These are phyloP conservation scores for Hippophae gyantsensis DNA, from an alignment of 306 rosid genomes.

Conservation along the genomic window DNA sequence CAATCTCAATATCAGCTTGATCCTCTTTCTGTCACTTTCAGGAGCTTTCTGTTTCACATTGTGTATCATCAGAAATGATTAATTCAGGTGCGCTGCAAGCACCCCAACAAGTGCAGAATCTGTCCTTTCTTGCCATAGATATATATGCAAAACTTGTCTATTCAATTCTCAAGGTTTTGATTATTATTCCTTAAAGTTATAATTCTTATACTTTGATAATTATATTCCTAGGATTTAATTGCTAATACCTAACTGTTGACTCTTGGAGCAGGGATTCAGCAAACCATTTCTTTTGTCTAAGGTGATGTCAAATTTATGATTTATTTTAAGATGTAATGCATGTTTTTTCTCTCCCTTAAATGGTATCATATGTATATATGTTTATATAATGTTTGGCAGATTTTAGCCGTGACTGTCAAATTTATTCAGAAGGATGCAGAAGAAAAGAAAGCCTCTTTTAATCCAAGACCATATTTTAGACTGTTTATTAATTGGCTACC, in stretches of 20 bases:
- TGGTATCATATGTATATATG: constrained; percentile 11
- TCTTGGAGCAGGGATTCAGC: constrained; percentile 63
- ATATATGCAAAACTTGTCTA: constrained; percentile 70
- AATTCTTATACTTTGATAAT: not conserved
- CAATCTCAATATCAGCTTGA: constrained; percentile 5
- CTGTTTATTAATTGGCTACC: constrained; percentile 80
- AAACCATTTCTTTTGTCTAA: constrained; percentile 58
- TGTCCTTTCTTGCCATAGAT: constrained; percentile 87
- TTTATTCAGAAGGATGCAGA: constrained; percentile 74
- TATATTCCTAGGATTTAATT: not conserved
- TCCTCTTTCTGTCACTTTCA: constrained; percentile 14
- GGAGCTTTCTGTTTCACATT: constrained; percentile 79
- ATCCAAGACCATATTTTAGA: constrained; percentile 87
- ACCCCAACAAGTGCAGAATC: constrained; percentile 50
- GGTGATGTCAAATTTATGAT: constrained; percentile 35
- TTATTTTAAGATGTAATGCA: not conserved
- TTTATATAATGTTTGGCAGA: constrained; percentile 36
- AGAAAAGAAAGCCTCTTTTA: constrained; percentile 75
- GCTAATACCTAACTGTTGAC: constrained; percentile 11
- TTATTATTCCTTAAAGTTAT: not conserved
- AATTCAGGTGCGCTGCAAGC: constrained; percentile 62
- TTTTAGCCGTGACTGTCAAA: constrained; percentile 64
- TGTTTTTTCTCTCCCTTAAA: not conserved
- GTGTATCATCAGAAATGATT: constrained; percentile 63
- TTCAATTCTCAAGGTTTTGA: constrained; percentile 69